A percentile compares a stretch with the other conserved stretches of the same genome.
Conservation (phyloP, 2,329 filamentous ascomycete species). For the Aspergillus proliferans region DNA sequence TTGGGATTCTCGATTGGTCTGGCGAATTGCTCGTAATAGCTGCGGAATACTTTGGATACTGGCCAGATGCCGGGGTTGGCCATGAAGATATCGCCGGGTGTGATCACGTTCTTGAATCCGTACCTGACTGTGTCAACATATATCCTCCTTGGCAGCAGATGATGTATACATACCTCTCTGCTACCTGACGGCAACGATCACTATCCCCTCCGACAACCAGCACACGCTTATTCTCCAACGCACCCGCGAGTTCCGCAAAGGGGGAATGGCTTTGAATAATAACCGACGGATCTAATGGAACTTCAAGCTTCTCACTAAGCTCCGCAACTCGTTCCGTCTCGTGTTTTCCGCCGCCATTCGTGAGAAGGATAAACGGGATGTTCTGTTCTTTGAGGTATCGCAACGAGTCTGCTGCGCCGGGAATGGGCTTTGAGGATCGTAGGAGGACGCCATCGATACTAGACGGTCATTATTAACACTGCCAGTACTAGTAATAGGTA, state of each 20-base stretch:
- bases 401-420: conserved; percentile 69
- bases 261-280: conserved; percentile 92
- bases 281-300: conserved; percentile 59
- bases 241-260: conserved; percentile 60
- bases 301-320: conserved; percentile 58
- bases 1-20: conserved; percentile 29
- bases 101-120: conserved; percentile 76
- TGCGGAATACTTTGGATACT: conserved; percentile 62
- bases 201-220: conserved; percentile 67
- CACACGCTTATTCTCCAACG: conserved; percentile 60
- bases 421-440: conserved; percentile 70
- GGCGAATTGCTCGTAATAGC: conserved; percentile 53
- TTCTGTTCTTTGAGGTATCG: conserved; percentile 63
- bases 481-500: conserved; percentile 3
- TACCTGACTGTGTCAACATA: conserved; percentile 39
- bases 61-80: conserved; percentile 74
- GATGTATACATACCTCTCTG: conserved; percentile 50
- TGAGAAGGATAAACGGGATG: conserved; percentile 90
- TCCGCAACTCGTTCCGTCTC: conserved; percentile 68
- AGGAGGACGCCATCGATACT: conserved; percentile 94
- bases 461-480: conserved; percentile 8
- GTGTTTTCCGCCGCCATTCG: conserved; percentile 85
- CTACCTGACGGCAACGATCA: conserved; percentile 63
- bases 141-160: neutral
- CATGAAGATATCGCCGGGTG: conserved; percentile 73